phyloP scores from a whole-genome alignment of 129 eudicot species.

The sunflower (Helianthus annuus) region DNA sequence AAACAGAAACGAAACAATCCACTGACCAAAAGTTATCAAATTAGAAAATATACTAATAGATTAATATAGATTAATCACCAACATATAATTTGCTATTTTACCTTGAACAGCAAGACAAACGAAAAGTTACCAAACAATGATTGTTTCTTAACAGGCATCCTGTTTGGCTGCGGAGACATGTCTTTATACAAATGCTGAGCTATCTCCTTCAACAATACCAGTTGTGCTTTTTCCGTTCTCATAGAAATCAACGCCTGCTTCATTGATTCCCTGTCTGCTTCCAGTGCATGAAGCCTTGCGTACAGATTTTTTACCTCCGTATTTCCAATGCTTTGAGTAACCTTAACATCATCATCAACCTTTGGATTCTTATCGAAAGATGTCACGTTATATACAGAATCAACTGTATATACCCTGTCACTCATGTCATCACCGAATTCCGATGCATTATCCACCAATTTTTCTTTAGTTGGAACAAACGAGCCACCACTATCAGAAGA shows the following conservation, averaged over 20 bases:
- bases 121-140: constrained; percentile 48
- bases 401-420: constrained; percentile 79
- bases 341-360: constrained; percentile 54
- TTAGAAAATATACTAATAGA: neutral
- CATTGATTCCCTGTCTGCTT: constrained; percentile 96
- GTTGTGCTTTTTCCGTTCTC: constrained; percentile 94
- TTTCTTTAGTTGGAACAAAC: constrained; percentile 36
- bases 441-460: constrained; percentile 50
- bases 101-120: constrained; percentile 68
- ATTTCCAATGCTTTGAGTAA: constrained; percentile 49
- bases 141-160: constrained; percentile 59
- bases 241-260: constrained; percentile 85
- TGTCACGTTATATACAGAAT: constrained; percentile 59
- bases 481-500: constrained; percentile 58
- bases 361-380: constrained; percentile 49
- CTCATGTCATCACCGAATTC: constrained; percentile 76
- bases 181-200: constrained; percentile 87
- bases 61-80: neutral
- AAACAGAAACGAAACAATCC: constrained; percentile 63
- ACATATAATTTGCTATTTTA: constrained; percentile 24
- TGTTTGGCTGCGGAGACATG: constrained; percentile 46
- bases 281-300: constrained; percentile 90
- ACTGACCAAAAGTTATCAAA: constrained; percentile 44
- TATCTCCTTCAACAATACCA: constrained; percentile 77
- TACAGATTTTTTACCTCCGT: constrained; percentile 74